A percentile compares a stretch with the other conserved stretches of the same genome.
These are phyloP conservation scores for Yamadazyma sp. DNA, from an alignment of 1,139 yeast genomes.

Conservation along the genomic window DNA sequence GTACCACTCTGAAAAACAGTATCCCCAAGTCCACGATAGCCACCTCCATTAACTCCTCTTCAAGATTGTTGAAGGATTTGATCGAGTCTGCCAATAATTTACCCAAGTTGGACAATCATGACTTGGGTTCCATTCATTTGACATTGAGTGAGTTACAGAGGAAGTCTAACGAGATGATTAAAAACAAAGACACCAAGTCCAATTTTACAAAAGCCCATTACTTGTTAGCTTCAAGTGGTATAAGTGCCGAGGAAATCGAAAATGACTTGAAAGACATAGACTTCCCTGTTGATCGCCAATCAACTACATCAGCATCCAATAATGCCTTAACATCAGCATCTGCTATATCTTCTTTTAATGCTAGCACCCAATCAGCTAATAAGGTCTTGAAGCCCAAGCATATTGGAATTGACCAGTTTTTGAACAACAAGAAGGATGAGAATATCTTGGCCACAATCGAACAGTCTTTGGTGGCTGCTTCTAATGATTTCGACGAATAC, in stretches of 20 bases:
- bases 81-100: slow-evolving; percentile 69
- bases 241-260: slow-evolving; percentile 85
- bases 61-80: slow-evolving; percentile 51
- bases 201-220: slow-evolving; percentile 88
- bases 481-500: slow-evolving; percentile 79
- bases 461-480: slow-evolving; percentile 70
- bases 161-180: slow-evolving; percentile 63
- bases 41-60: slow-evolving; percentile 9
- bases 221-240: slow-evolving; percentile 83
- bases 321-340: not conserved
- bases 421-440: slow-evolving; percentile 75
- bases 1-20: not conserved
- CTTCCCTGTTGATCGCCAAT: slow-evolving; percentile 18
- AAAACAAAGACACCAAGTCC: slow-evolving; percentile 33
- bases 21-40: slow-evolving; percentile 2
- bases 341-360: not conserved
- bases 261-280: slow-evolving; percentile 52
- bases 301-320: slow-evolving; percentile 1
- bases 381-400: slow-evolving; percentile 15
- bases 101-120: slow-evolving; percentile 59
- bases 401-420: slow-evolving; percentile 50
- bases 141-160: slow-evolving; percentile 77
- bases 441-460: slow-evolving; percentile 82
- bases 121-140: slow-evolving; percentile 69
- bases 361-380: slow-evolving; percentile 3